Conservation (phyloP, 108 stramenopile genomes). For the Stephanodiscus minutulus region DNA sequence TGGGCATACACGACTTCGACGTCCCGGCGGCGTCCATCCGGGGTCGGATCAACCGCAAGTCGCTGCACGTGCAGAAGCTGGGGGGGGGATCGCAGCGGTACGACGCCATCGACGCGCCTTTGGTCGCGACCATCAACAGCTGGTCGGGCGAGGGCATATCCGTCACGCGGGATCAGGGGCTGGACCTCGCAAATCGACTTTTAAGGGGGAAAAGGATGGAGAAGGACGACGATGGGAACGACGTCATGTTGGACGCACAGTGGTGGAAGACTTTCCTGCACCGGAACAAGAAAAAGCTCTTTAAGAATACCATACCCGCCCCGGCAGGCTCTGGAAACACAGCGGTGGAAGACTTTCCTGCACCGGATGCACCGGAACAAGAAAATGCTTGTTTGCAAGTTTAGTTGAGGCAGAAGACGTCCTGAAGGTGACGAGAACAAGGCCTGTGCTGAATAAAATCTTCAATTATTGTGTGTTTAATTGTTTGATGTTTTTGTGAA, state of each 20-base stretch:
- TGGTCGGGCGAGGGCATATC: conserved; percentile 10
- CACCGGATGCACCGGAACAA: conserved; percentile 19
- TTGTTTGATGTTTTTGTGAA: too few relatives aligned
- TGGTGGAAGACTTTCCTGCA: conserved; percentile 25
- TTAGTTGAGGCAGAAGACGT: too few relatives aligned
- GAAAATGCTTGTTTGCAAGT: too few relatives aligned
- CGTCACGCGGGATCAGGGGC: conserved; percentile 23
- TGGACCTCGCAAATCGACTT: conserved; percentile 10
- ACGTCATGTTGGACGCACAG: conserved; percentile 12
- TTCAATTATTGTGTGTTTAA: too few relatives aligned
- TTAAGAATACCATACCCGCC: too few relatives aligned
- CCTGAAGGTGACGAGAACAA: too few relatives aligned
- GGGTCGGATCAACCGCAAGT: conserved; percentile 18
- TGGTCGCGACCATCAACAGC: conserved; percentile 22
- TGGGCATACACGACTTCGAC: conserved; percentile 28
- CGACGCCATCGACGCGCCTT: conserved; percentile 17
- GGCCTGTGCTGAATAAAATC: too few relatives aligned
- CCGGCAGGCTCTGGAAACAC: too few relatives aligned
- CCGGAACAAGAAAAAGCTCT: conserved; percentile 17
- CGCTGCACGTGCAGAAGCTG: conserved; percentile 10
- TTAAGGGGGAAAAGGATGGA: conserved; percentile 16
- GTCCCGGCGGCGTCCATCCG: conserved; percentile 16
- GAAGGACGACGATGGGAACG: conserved; percentile 12
- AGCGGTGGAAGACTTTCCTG: conserved; percentile 23
- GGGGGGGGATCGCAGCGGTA: neutral